Evolutionary conservation across 345 rosid species (phyloP).

Genomic region (Garcia nutans): DNA sequence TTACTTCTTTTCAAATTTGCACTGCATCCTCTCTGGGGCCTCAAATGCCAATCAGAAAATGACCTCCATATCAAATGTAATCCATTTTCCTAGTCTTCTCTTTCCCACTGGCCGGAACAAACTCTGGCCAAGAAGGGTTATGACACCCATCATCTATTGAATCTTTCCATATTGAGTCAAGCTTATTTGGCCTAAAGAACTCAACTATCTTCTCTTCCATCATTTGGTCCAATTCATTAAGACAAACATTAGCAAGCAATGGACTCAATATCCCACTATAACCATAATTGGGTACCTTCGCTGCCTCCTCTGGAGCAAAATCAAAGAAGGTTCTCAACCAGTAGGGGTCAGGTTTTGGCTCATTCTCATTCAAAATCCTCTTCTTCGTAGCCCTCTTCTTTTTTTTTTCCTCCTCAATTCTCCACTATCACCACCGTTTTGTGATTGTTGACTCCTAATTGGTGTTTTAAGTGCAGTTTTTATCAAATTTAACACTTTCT

Average conservation of each 20-base stretch:
- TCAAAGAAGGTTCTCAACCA: conserved; percentile 85
- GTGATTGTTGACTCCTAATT: conserved; percentile 27
- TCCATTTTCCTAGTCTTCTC: conserved; percentile 95
- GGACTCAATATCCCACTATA: conserved; percentile 88
- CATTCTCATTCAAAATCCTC: conserved; percentile 71
- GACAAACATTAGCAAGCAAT: conserved; percentile 78
- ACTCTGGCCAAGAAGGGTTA: conserved; percentile 99
- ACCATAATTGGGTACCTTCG: conserved; percentile 80
- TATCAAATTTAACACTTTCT: conserved; percentile 60
- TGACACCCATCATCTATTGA: conserved; percentile 82
- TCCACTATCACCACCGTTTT: conserved; percentile 23
- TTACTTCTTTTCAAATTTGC: conserved; percentile 55
- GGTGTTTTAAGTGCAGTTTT: conserved; percentile 46
- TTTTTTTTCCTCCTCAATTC: conserved; percentile 40
- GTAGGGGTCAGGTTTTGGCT: conserved; percentile 95
- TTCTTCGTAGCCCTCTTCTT: conserved; percentile 57
- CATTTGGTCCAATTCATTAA: conserved; percentile 75
- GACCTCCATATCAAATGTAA: conserved; percentile 80
- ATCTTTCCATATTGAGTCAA: conserved; percentile 86
- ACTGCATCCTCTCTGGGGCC: conserved; percentile 94
- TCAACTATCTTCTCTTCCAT: conserved; percentile 68
- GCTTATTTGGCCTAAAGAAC: conserved; percentile 72
- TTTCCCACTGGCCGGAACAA: conserved; percentile 88
- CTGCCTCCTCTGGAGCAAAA: conserved; percentile 92
- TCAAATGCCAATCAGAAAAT: conserved; percentile 85